Evolutionary conservation across 2,329 filamentous ascomycete genomes (phyloP).

Genomic region (Colletotrichum brevisporum): DNA sequence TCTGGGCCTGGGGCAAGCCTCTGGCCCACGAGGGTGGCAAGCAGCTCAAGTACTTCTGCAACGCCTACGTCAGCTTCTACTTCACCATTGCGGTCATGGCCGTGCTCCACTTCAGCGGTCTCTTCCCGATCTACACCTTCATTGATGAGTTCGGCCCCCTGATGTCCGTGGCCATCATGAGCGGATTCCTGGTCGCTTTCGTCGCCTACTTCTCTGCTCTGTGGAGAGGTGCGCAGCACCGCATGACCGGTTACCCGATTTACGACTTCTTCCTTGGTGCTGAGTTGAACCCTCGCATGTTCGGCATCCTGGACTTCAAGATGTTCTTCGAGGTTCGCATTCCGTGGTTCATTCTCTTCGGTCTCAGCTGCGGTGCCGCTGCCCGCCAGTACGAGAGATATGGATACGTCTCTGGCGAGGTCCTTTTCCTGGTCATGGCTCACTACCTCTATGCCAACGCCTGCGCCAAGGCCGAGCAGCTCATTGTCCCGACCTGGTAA

Average conservation of each 20-base stretch:
- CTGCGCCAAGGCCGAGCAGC: constrained; percentile 91
- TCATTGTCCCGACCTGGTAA: constrained; percentile 86
- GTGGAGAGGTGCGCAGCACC: constrained; percentile 84
- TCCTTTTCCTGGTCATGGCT: constrained; percentile 87
- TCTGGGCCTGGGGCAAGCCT: constrained; percentile 90
- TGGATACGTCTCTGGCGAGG: constrained; percentile 89
- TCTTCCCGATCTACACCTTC: constrained; percentile 92
- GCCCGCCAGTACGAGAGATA: constrained; percentile 87
- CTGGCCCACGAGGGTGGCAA: constrained; percentile 85
- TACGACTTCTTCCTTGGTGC: constrained; percentile 97
- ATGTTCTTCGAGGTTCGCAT: constrained; percentile 97
- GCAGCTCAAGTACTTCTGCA: constrained; percentile 96
- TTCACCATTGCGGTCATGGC: constrained; percentile 80
- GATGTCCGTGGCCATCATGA: constrained; percentile 92
- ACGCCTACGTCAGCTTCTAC: constrained; percentile 89
- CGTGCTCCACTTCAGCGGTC: constrained; percentile 83
- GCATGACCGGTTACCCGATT: constrained; percentile 89
- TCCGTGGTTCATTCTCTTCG: constrained; percentile 91
- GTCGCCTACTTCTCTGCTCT: constrained; percentile 90
- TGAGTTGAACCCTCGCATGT: constrained; percentile 87
- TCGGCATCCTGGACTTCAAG: constrained; percentile 88
- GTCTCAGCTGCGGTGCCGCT: constrained; percentile 81
- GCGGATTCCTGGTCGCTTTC: constrained; percentile 86
- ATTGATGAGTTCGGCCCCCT: constrained; percentile 96
- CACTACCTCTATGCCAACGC: constrained; percentile 95